Evolutionary conservation across 169 alveolate genomes (phyloP).

Genomic region (Cryptosporidium ubiquitum): DNA sequence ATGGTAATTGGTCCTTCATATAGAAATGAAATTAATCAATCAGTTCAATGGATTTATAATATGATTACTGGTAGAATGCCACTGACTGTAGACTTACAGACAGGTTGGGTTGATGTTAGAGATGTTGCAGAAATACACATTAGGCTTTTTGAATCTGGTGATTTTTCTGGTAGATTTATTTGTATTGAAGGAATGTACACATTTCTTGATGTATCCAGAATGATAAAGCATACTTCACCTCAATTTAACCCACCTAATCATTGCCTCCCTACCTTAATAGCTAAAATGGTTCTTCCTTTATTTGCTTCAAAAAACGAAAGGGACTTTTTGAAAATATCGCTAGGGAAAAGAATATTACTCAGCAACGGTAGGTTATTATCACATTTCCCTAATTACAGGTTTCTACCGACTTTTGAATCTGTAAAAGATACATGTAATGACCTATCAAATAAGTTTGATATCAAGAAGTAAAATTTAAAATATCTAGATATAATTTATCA

Average conservation of each 20-base stretch:
- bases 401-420: constrained; percentile 22
- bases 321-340: constrained; percentile 38
- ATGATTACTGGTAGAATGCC: constrained; percentile 70
- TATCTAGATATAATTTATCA: neutral
- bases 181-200: constrained; percentile 71
- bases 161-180: constrained; percentile 52
- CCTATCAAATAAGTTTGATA: neutral
- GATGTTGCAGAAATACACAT: constrained; percentile 74
- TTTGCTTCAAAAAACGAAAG: constrained; percentile 56
- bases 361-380: constrained; percentile 51
- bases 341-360: constrained; percentile 47
- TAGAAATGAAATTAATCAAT: constrained; percentile 63
- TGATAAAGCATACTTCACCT: constrained; percentile 19
- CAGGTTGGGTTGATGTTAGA: constrained; percentile 73
- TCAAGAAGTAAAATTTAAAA: neutral
- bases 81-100: constrained; percentile 27
- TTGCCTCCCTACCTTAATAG: constrained; percentile 38
- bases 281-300: constrained; percentile 32
- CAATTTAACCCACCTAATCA: constrained; percentile 49
- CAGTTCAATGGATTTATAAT: constrained; percentile 65
- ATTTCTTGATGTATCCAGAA: constrained; percentile 35
- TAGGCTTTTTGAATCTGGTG: constrained; percentile 41
- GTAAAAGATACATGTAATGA: constrained; percentile 52
- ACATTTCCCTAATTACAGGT: constrained; percentile 51
- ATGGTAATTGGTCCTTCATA: constrained; percentile 73